Conservation (phyloP, 148 eudicot genomes). For the Persicaria tinctoria region DNA sequence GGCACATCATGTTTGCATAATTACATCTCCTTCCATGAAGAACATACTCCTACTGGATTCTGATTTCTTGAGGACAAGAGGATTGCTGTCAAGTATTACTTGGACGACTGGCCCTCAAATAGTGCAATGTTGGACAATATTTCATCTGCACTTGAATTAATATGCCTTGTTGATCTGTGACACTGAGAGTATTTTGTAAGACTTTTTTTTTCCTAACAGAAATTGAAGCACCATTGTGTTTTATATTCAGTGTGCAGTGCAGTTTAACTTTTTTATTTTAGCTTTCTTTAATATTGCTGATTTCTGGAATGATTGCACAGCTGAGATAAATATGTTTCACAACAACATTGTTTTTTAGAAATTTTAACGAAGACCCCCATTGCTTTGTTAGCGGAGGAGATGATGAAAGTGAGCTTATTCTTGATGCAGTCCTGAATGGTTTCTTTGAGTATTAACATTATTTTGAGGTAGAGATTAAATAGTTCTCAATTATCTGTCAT, state of each 20-base stretch:
- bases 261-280: background rate
- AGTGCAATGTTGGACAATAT: slow-evolving; percentile 39
- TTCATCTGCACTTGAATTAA: too few species aligned
- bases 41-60: slow-evolving; percentile 78
- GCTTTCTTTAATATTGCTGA: background rate
- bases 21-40: slow-evolving; percentile 52
- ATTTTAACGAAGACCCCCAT: slow-evolving; percentile 86
- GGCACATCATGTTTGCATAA: too few species aligned
- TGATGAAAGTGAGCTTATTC: slow-evolving; percentile 79
- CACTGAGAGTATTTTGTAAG: too few species aligned
- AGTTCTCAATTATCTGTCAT: background rate
- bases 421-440: slow-evolving; percentile 82
- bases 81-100: slow-evolving; percentile 81
- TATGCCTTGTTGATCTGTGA: background rate
- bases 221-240: background rate
- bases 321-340: slow-evolving; percentile 83
- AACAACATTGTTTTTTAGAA: slow-evolving; percentile 67
- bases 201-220: background rate
- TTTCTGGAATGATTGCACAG: slow-evolving; percentile 35
- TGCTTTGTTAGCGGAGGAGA: slow-evolving; percentile 93
- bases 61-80: slow-evolving; percentile 49
- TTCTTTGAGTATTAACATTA: slow-evolving; percentile 73
- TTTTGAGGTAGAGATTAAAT: slow-evolving; percentile 76
- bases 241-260: background rate
- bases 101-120: slow-evolving; percentile 85